These are phyloP conservation scores for Tolypocladium paradoxum DNA, from an alignment of 2,329 filamentous ascomycete species.

Conservation along the genomic window DNA sequence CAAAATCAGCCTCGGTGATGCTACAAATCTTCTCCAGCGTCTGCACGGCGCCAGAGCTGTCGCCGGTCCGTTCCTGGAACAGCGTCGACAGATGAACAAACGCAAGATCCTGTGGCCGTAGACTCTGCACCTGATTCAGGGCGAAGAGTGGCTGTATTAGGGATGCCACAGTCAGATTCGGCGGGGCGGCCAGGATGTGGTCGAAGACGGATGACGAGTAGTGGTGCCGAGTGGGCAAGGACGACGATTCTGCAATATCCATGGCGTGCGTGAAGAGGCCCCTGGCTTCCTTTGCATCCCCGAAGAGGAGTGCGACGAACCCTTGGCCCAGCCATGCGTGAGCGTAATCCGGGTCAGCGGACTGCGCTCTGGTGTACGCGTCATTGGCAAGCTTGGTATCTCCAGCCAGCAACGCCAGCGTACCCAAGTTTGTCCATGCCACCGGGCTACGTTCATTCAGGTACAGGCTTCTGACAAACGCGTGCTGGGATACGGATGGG, in stretches of 20 bases:
- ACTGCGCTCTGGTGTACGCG: constrained; percentile 83
- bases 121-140: constrained; percentile 65
- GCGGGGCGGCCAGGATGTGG: constrained; percentile 51
- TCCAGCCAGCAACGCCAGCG: constrained; percentile 73
- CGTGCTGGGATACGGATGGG: constrained; percentile 81
- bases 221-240: constrained; percentile 61
- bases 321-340: constrained; percentile 93
- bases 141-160: constrained; percentile 84
- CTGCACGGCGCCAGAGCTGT: constrained; percentile 51
- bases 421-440: constrained; percentile 84
- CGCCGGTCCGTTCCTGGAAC: constrained; percentile 69
- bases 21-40: constrained; percentile 57
- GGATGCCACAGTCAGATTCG: constrained; percentile 40
- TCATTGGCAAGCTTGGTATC: constrained; percentile 81
- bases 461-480: constrained; percentile 85
- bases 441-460: constrained; percentile 79
- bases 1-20: constrained; percentile 69
- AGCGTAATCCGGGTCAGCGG: constrained; percentile 85
- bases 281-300: constrained; percentile 66
- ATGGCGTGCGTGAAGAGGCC: constrained; percentile 88
- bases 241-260: constrained; percentile 75
- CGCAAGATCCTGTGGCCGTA: constrained; percentile 59
- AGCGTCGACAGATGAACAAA: constrained; percentile 71
- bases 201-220: constrained; percentile 80
- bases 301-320: constrained; percentile 66